These are phyloP conservation scores for Ophiocordyceps australis DNA, from an alignment of 2,329 filamentous ascomycete genomes.

Conservation along the genomic window DNA sequence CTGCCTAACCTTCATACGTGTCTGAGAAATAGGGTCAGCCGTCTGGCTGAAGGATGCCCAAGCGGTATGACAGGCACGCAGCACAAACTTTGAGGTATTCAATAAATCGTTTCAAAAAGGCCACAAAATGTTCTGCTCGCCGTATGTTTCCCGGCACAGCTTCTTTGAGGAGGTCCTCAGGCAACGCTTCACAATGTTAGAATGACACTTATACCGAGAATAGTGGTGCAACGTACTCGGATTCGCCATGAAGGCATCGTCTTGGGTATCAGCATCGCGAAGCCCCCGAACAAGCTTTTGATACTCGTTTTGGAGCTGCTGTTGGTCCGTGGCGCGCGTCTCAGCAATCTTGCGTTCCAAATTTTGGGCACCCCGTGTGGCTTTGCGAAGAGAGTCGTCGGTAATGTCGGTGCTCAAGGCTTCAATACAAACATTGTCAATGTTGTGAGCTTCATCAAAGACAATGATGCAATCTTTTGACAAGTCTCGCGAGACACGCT, in stretches of 20 bases:
- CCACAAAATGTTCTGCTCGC: conserved; percentile 86
- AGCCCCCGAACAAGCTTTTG: conserved; percentile 87
- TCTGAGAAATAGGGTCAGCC: conserved; percentile 37
- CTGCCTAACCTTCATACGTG: conserved; percentile 93
- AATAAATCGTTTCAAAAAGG: conserved; percentile 90
- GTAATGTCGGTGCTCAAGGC: conserved; percentile 93
- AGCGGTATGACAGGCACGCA: background rate
- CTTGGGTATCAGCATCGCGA: conserved; percentile 70
- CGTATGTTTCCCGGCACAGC: conserved; percentile 93
- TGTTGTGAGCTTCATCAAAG: conserved; percentile 97
- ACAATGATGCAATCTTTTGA: conserved; percentile 98
- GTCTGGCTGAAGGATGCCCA: background rate
- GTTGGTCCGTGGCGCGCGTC: conserved; percentile 89
- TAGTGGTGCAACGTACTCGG: conserved; percentile 38
- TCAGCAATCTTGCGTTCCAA: conserved; percentile 80
- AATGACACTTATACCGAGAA: too few relatives aligned
- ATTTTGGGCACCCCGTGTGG: conserved; percentile 77
- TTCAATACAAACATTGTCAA: conserved; percentile 98
- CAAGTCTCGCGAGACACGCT: conserved; percentile 83
- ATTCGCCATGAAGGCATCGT: conserved; percentile 95
- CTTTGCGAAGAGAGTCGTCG: conserved; percentile 82
- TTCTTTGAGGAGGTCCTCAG: conserved; percentile 86
- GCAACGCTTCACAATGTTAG: conserved; percentile 44
- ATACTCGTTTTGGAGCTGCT: conserved; percentile 90
- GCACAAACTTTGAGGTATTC: conserved; percentile 65